phyloP scores from a whole-genome alignment of 2,329 filamentous ascomycete species.

The Alternaria longipes region DNA sequence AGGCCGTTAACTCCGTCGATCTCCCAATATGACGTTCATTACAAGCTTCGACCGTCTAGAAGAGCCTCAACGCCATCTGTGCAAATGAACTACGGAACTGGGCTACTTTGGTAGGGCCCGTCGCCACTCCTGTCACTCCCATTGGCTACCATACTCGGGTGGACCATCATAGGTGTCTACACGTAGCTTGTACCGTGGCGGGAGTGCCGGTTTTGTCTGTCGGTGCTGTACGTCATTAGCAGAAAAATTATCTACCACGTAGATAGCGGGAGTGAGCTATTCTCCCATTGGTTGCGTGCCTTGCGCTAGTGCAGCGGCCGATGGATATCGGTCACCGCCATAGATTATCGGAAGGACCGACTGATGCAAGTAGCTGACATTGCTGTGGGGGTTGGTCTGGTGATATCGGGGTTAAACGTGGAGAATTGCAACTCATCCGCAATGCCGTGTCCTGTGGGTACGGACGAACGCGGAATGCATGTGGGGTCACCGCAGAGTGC shows the following conservation, averaged over 20 bases:
- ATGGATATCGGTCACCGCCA: conserved; percentile 2
- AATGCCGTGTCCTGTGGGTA: background rate
- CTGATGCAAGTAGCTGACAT: conserved; percentile 2
- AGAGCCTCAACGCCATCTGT: background rate
- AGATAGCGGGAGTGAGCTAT: conserved; percentile 4
- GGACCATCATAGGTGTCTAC: conserved; percentile 9
- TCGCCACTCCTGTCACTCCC: background rate
- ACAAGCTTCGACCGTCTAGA: conserved; percentile 9
- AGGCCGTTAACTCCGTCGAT: conserved; percentile 9
- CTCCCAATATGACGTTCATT: conserved; percentile 10
- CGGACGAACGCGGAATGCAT: background rate
- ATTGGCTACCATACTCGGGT: background rate
- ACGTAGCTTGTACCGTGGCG: background rate
- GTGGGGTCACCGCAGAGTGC: background rate
- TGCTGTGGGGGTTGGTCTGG: background rate
- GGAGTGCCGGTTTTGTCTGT: background rate
- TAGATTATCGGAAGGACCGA: conserved; percentile 3
- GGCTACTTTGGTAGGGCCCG: background rate
- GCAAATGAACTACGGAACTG: conserved; percentile 1
- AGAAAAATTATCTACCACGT: conserved; percentile 3
- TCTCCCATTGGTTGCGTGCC: conserved; percentile 14
- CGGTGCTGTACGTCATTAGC: conserved; percentile 13
- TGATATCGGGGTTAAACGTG: conserved; percentile 7
- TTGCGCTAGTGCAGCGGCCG: conserved; percentile 10
- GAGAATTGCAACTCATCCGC: background rate